Base-by-base conservation (phyloP, 2,329 filamentous ascomycete genomes). In the Aspergillus sp. region DNA sequence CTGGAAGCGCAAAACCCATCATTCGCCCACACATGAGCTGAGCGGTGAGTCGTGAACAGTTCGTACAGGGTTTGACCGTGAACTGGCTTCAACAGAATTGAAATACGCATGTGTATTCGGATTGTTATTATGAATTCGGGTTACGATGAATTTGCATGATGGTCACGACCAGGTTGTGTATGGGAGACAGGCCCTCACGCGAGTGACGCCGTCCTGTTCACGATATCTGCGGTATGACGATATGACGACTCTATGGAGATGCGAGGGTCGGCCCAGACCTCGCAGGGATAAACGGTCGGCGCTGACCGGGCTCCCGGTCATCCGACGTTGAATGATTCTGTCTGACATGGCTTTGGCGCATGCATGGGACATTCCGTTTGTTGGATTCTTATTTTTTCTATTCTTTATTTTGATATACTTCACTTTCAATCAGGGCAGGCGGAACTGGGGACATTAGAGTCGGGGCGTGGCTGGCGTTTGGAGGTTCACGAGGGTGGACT, bases 1-100 rank as follows among this genome's bases (percentile, higher is more conserved):
- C 44, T 74, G 72, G 72, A 70, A 68, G 49, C 69, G 71, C 43
- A 67, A 66, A 49, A 59, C 60, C 20, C 63, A 70, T 48, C 60
- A 59, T 53, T 56, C 52, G 26, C 59, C 67, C 47, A 63, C 66
- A 22, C 62, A 64, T 16, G 67, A 70, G 48, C 57, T 70, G 36
- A 63, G 63, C 22, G 66, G 67, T 33, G 68, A 69, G 50, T 65
- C 60, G n/a, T 70, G 60, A 68, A 49, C 51, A 30, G 46, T 11
- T 11, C 10, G 26, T 30, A 30, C 26, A 11, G 26, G 22, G 26
- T 30, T 8, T 30, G 26, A 30, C 26, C 26, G 7, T 9, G 26
- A 30, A 10, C 22, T 22, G 3, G 22, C 10, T 30, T 8, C 26
- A 8, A 8, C 26, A 8, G 26, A 11, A 30, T 30, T 30, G 26